Percentiles rank a stretch among this genome's conserved stretches.
phyloP scores from a whole-genome alignment of 495 filamentous ascomycete species.

The Neurospora sp. region DNA sequence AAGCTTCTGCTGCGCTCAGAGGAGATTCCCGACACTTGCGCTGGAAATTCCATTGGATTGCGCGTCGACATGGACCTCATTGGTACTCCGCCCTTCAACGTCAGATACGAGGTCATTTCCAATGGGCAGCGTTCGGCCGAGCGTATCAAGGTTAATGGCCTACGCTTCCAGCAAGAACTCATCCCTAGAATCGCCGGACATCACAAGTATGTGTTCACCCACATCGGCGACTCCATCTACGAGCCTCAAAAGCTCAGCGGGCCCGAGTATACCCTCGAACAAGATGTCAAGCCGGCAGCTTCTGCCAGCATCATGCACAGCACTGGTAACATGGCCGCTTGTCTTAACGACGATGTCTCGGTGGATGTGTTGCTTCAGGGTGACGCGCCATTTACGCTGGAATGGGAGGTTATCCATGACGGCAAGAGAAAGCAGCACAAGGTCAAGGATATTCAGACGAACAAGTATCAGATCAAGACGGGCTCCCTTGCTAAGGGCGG shows the following conservation, averaged over 20 bases:
- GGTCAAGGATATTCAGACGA: conserved; percentile 49
- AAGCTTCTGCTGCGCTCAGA: conserved; percentile 60
- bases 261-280: conserved; percentile 53
- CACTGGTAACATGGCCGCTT: conserved; percentile 47
- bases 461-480: conserved; percentile 60
- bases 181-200: conserved; percentile 73
- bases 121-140: conserved; percentile 31
- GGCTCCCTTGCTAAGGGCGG: conserved; percentile 65
- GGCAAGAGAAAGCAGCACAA: conserved; percentile 66
- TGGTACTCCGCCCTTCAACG: conserved; percentile 78
- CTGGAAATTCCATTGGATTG: conserved; percentile 82
- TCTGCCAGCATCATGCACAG: conserved; percentile 59
- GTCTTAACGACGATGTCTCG: conserved; percentile 69
- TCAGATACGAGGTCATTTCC: conserved; percentile 60
- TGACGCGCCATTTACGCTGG: conserved; percentile 75
- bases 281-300: conserved; percentile 86
- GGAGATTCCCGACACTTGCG: conserved; percentile 87
- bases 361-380: conserved; percentile 67
- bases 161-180: conserved; percentile 72
- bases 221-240: conserved; percentile 76
- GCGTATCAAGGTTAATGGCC: conserved; percentile 40
- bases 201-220: conserved; percentile 75
- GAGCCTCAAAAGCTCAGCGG: conserved; percentile 44
- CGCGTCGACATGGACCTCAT: conserved; percentile 77
- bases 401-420: conserved; percentile 89